These are phyloP conservation scores for Myxozyma nipponensis DNA, from an alignment of 805 yeast genomes.

Conservation along the genomic window DNA sequence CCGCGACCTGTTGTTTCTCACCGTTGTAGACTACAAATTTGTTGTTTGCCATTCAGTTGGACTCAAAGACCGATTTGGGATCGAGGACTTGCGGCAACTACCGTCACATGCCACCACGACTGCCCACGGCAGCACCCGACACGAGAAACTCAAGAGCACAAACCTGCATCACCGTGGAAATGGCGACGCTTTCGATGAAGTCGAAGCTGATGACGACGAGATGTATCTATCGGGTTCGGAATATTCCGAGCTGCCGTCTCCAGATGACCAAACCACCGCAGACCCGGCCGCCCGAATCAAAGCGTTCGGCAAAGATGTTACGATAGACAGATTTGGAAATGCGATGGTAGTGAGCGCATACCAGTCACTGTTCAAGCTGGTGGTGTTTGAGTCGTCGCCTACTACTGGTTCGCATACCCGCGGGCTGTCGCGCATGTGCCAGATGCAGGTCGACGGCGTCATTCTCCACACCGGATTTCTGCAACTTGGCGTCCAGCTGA, in stretches of 20 bases:
- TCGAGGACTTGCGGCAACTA: conserved; percentile 1
- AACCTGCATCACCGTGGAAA: no score
- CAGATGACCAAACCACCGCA: not conserved
- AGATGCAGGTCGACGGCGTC: conserved; percentile 20
- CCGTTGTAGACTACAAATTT: conserved; percentile 4
- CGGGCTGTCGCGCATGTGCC: conserved; percentile 6
- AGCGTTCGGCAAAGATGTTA: conserved; percentile 12
- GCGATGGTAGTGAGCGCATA: conserved; percentile 11
- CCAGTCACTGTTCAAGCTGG: conserved; percentile 15
- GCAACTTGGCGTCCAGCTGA: not conserved
- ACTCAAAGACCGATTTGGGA: conserved; percentile 2
- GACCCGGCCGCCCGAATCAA: conserved; percentile 12
- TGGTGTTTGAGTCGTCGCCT: not conserved
- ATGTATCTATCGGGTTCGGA: not conserved
- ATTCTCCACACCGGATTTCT: conserved; percentile 17
- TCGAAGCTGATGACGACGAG: not conserved
- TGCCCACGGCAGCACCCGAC: conserved; percentile 5
- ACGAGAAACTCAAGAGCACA: no score
- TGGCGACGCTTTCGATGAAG: not conserved
- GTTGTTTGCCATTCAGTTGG: conserved; percentile 8
- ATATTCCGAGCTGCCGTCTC: not conserved
- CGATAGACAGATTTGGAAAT: conserved; percentile 1
- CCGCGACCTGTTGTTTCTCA: conserved; percentile 13
- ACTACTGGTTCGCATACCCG: not conserved
- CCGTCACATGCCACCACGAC: not conserved